Evolutionary conservation across 1,284 basidiomycete species (phyloP), one percentile per base, ranked within the genome.

Genomic region (Cryptococcus wingfieldii): DNA sequence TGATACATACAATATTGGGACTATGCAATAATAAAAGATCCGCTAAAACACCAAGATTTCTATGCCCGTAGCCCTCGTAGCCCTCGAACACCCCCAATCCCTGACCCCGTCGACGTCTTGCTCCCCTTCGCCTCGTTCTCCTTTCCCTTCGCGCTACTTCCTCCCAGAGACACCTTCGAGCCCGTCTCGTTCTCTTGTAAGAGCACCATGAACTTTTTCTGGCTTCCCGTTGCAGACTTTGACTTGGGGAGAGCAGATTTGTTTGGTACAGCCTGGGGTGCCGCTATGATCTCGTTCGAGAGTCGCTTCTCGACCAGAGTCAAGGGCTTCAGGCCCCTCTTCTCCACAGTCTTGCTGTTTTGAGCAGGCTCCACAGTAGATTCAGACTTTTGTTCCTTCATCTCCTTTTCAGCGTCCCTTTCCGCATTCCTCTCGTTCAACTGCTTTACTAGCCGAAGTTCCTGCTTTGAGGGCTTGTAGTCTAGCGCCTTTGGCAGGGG

Each of bases 361-460:
- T 14, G 14, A 18, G 41, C n/a, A 18, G 16, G 6, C n/a, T 42
- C 41, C n/a, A 42, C 4, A 42, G 3, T 25, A 25, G 43, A 14
- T 28, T 46, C 47, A 18, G 51, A 50, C 43, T 54, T 51, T 10
- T 7, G 13, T n/a, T 16, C 10, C 27, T 28, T 10, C 46, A 47
- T 34, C 46, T 9, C 28, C 14, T 13, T 25, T 13, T 18, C 38
- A 12, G 46, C 31, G 23, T 37, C 42, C 25, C 34, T 46, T 9
- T 55, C 42, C 39, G 34, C 34, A 48, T 54, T 51, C 27, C 63
- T 39, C 47, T 61, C 58, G 27, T 59, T 53, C 48, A 67, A 56
- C 27, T 46, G 34, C 27, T 59, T 39, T 5, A 61, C 62, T 13
- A 56, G 49, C 37, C 43, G 47, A 49, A 64, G 28, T 19, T 66